Base-by-base conservation (phyloP, 2,329 filamentous ascomycete species). In the Thelonectria olida region DNA sequence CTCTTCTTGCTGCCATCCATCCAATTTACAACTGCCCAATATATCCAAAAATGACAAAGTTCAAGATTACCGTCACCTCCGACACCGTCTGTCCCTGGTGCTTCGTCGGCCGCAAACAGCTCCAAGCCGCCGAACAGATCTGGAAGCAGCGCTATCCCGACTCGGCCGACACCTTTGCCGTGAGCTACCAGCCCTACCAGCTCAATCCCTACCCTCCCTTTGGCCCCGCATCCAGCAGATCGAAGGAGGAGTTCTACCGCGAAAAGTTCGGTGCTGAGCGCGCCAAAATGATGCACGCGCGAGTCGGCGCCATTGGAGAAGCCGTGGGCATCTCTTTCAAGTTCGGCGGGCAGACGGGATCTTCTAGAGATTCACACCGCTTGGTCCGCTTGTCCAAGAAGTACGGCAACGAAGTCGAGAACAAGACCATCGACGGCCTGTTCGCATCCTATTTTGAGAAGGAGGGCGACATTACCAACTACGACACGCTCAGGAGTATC, bases 341-440 rank as follows among this genome's bases (percentile, higher is more conserved):
- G 20, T 91, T 90, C 65, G 85, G 85, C 12, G 91, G 92, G 55
- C 86, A 84, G 65, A 88, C 88, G 6, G 93, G 93, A 48, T 91
- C 89, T 71, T 95, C 92, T 17, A 83, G 92, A 19, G 91, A 96
- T 69, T 91, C 90, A 58, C 93, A 97, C 76, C 86, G 93, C 36
- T 67, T 85, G 9, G 74, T 85, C 3, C 78, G 81, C 6, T 74
- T 83, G 25, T 78, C 81, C 70, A 77, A 88, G 84, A 75, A 70
- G 59, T 72, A 88, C 53, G 79, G 79, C 4, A 72, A 73, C 20
- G 78, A 84, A 44, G 68, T 83, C 44, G 86, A 92, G 79, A 87
- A 84, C 38, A 81, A 82, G 56, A 82, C 91, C 15, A 82, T 83
- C 1, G 73, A 79, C 31, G 75, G 75, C 1, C 73, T 85, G 2